Conservation (phyloP, 208 protist genomes). For the Leishmania lainsoni region DNA sequence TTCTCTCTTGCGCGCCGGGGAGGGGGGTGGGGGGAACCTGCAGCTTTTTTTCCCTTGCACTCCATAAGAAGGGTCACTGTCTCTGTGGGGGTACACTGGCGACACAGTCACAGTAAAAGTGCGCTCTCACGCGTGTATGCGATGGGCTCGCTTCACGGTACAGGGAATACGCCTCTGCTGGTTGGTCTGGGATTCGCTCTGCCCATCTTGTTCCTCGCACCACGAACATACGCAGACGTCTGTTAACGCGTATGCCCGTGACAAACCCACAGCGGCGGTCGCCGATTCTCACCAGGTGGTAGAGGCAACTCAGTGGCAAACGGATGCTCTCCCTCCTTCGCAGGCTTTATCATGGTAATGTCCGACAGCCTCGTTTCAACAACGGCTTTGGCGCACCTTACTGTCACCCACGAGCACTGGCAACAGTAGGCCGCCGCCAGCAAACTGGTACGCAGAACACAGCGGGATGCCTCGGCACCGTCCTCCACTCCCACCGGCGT, state of each 20-base stretch:
- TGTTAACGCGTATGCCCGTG: slow-evolving; percentile 44
- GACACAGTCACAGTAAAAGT: neutral
- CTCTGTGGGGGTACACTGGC: neutral
- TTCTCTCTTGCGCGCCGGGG: neutral
- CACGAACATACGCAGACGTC: neutral
- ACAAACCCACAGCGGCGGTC: slow-evolving; percentile 84
- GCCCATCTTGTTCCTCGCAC: neutral
- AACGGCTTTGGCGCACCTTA: slow-evolving; percentile 33
- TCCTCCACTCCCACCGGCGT: slow-evolving; percentile 52
- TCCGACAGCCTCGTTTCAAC: slow-evolving; percentile 71
- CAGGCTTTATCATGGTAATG: slow-evolving; percentile 11
- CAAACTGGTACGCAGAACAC: slow-evolving; percentile 38
- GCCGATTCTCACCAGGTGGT: slow-evolving; percentile 36
- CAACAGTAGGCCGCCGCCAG: slow-evolving; percentile 81
- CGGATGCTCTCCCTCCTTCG: slow-evolving; percentile 13
- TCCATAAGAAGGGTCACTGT: neutral
- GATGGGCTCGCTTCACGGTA: neutral
- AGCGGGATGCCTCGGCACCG: slow-evolving; percentile 1
- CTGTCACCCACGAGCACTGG: slow-evolving; percentile 87
- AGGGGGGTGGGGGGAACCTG: neutral
- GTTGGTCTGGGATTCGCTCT: neutral
- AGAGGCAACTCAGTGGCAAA: slow-evolving; percentile 71
- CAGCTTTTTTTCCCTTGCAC: neutral
- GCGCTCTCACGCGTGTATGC: neutral
- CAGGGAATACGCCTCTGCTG: neutral